These are phyloP conservation scores for Tylopilus sp. DNA, from an alignment of 1,284 basidiomycete species.

Conservation along the genomic window DNA sequence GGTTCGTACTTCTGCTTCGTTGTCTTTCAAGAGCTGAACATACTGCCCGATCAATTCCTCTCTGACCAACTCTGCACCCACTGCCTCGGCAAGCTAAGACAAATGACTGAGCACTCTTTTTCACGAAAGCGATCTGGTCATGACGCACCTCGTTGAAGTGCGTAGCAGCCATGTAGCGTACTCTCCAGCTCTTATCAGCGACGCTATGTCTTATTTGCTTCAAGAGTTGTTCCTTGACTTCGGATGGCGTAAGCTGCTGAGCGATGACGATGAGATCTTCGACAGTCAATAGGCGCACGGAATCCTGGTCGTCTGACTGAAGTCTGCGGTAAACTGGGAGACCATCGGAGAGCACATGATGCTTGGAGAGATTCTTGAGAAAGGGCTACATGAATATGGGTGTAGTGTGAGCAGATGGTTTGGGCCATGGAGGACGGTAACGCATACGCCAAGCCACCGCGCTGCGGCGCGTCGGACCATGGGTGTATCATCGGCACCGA, in stretches of 20 bases:
- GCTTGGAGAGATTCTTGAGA: constrained; percentile 70
- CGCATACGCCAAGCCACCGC: constrained; percentile 88
- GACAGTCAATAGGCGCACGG: constrained; percentile 92
- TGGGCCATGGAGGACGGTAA: background rate
- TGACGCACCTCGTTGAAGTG: constrained; percentile 87
- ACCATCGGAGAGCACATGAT: constrained; percentile 82
- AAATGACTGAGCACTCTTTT: constrained; percentile 4
- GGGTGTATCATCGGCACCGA: constrained; percentile 94
- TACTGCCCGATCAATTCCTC: constrained; percentile 94
- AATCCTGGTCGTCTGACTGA: constrained; percentile 96
- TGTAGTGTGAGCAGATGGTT: constrained; percentile 10
- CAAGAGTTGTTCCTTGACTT: constrained; percentile 88
- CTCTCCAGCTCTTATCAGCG: constrained; percentile 96
- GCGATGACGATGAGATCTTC: constrained; percentile 95
- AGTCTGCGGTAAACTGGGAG: constrained; percentile 93
- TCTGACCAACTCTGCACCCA: constrained; percentile 86
- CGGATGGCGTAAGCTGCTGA: constrained; percentile 74
- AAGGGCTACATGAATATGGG: constrained; percentile 52
- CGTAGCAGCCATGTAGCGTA: constrained; percentile 97
- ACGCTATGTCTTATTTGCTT: constrained; percentile 86
- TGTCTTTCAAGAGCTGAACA: constrained; percentile 93
- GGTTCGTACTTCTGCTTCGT: constrained; percentile 97
- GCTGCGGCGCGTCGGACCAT: constrained; percentile 98
- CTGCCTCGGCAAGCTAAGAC: constrained; percentile 79
- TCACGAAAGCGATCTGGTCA: background rate